These are phyloP conservation scores for Fusarium avenaceum DNA, from an alignment of 2,329 filamentous ascomycete genomes.

Conservation along the genomic window DNA sequence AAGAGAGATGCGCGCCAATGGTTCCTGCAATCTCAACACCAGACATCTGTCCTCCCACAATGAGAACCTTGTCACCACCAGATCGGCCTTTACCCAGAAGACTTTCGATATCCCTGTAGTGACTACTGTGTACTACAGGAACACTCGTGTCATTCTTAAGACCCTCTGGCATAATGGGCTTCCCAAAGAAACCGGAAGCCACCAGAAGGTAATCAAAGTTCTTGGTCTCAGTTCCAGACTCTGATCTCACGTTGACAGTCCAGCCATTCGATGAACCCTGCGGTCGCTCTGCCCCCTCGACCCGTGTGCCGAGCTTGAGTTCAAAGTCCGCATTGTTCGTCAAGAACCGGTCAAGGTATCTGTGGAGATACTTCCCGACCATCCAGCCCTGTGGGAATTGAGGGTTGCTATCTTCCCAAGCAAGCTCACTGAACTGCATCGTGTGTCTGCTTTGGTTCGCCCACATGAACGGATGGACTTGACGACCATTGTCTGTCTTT, in stretches of 20 bases:
- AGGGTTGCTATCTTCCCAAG: constrained; percentile 73
- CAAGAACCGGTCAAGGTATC: constrained; percentile 73
- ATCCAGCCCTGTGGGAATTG: constrained; percentile 83
- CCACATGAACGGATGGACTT: constrained; percentile 75
- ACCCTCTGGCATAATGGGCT: constrained; percentile 64
- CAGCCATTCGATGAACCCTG: constrained; percentile 57
- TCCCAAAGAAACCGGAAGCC: constrained; percentile 82
- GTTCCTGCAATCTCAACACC: constrained; percentile 82
- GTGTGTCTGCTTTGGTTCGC: constrained; percentile 84
- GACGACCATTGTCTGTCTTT: constrained; percentile 62
- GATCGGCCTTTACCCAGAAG: constrained; percentile 59
- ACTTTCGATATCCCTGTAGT: constrained; percentile 68
- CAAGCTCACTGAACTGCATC: constrained; percentile 78
- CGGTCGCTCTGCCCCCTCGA: constrained; percentile 58
- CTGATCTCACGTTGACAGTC: constrained; percentile 57
- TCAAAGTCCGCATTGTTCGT: constrained; percentile 56
- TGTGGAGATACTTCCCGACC: constrained; percentile 78
- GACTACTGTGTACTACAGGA: constrained; percentile 76
- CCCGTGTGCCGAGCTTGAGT: constrained; percentile 64
- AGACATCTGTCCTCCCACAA: constrained; percentile 87
- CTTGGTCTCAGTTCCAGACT: constrained; percentile 57
- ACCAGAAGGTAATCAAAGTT: constrained; percentile 80
- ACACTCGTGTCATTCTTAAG: constrained; percentile 55
- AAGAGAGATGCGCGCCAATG: constrained; percentile 79
- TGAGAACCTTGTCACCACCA: constrained; percentile 72